Base-by-base conservation (phyloP, 495 filamentous ascomycete genomes). In the Penicillium dipodomyicola region DNA sequence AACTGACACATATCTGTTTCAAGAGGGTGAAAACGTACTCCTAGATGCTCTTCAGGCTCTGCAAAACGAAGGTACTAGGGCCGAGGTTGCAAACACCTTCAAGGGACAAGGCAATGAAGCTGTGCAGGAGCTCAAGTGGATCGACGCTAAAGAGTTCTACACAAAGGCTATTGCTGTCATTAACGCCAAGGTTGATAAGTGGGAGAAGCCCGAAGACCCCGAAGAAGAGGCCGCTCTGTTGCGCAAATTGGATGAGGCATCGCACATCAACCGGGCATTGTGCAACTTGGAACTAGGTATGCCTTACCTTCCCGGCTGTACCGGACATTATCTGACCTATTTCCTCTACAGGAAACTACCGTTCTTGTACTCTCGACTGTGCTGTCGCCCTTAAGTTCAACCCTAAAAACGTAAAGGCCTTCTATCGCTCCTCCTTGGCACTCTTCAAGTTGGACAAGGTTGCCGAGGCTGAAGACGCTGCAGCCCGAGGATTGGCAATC, bases 61-160 rank as follows among this genome's bases (percentile, higher is more conserved):
- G 12, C 89, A 90, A 32, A 96, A 96, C 63, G 94, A 98, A 69
- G 95, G 94, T 42, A 92, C 90, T 0, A 84, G 89, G 10, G 80
- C 82, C 12, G 95, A 98, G 67, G 85, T 92, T 39, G 87, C 83
- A 12, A 69, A 78, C 41, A 86, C 86, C 59, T 96, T 92, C 75
- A 87, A 91, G 63, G 86, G 92, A 67, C 88, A 89, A 56, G 92
- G 95, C 15, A 98, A 97, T 67, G 94, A 97, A 56, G 84, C 83
- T 56, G 95, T 91, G 60, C 78, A 79, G 55, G 80, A 75, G 55
- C 87, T 86, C 70, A 76, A 82, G 45, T 97, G 87, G 86, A 76
- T 73, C 17, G 91, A 97, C 70, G 94, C 91, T 6, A 89, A 86
- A 64, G 92, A 96, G 63, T 96, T 90, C 74, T 98, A 98, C 65